Evolutionary conservation across 306 rosid genomes (phyloP).

Genomic region (Neltuma alba): DNA sequence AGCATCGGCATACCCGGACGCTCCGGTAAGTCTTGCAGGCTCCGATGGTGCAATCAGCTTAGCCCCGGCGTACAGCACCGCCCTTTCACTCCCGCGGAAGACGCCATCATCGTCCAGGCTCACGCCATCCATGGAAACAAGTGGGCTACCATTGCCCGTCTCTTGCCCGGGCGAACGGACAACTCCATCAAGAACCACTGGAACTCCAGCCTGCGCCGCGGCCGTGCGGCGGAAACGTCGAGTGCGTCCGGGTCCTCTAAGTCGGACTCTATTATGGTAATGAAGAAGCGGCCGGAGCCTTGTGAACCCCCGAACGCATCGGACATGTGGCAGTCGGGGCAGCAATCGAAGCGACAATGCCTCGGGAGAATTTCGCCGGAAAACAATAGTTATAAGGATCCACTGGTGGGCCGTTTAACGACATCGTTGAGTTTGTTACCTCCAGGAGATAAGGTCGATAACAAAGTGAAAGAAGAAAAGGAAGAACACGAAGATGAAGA

Average conservation of each 20-base stretch:
- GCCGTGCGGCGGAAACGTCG: constrained; percentile 27
- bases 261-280: neutral
- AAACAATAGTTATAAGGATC: constrained; percentile 10
- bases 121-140: constrained; percentile 82
- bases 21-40: constrained; percentile 85
- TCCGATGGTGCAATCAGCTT: constrained; percentile 94
- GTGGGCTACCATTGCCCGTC: constrained; percentile 94
- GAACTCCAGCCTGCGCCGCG: constrained; percentile 88
- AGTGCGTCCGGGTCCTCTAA: constrained; percentile 32
- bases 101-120: constrained; percentile 57
- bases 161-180: constrained; percentile 86
- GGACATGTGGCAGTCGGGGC: constrained; percentile 2
- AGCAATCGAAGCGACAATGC: constrained; percentile 45
- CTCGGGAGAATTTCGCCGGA: constrained; percentile 34
- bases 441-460: constrained; percentile 22
- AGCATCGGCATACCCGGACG: constrained; percentile 79
- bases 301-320: neutral
- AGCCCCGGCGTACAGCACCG: constrained; percentile 90
- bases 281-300: constrained; percentile 1
- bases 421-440: constrained; percentile 65
- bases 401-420: constrained; percentile 36
- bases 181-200: constrained; percentile 96
- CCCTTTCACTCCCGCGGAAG: constrained; percentile 73
- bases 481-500: constrained; percentile 21
- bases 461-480: constrained; percentile 16